These are phyloP conservation scores for Carpinus fangiana DNA, from an alignment of 306 rosid species.

Conservation along the genomic window DNA sequence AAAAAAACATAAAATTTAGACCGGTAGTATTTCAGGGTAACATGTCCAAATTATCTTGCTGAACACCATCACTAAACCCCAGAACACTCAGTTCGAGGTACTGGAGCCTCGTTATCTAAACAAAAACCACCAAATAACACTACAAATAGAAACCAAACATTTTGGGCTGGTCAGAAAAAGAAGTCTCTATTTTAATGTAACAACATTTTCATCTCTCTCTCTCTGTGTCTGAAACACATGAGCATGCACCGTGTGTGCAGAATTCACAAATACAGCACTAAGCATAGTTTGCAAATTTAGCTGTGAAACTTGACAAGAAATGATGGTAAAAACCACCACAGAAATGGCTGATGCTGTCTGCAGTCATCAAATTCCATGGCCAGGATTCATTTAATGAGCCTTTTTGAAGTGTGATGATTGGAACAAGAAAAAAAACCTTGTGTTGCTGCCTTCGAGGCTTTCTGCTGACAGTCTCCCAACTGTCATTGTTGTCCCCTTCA, in stretches of 20 bases:
- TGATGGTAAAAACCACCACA: not conserved
- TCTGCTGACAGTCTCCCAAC: conserved; percentile 82
- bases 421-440: conserved; percentile 55
- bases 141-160: not conserved
- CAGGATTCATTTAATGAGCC: conserved; percentile 18
- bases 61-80: not conserved
- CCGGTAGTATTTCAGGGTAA: not conserved
- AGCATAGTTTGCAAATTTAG: not conserved
- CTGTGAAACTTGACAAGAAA: not conserved
- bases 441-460: conserved; percentile 56
- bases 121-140: not conserved
- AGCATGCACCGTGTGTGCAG: not conserved
- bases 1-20: not conserved
- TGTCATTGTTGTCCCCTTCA: conserved; percentile 47
- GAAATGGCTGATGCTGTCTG: not conserved
- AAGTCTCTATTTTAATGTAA: not conserved
- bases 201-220: not conserved
- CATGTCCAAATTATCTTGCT: not conserved
- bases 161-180: not conserved
- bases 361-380: not conserved
- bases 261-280: conserved; percentile 7
- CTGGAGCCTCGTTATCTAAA: not conserved
- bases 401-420: conserved; percentile 9
- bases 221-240: not conserved
- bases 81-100: not conserved